Percentiles rank a stretch among this genome's conserved stretches.
These are phyloP conservation scores for Scleroderma citrinum DNA, from an alignment of 768 basidiomycete species.

Conservation along the genomic window DNA sequence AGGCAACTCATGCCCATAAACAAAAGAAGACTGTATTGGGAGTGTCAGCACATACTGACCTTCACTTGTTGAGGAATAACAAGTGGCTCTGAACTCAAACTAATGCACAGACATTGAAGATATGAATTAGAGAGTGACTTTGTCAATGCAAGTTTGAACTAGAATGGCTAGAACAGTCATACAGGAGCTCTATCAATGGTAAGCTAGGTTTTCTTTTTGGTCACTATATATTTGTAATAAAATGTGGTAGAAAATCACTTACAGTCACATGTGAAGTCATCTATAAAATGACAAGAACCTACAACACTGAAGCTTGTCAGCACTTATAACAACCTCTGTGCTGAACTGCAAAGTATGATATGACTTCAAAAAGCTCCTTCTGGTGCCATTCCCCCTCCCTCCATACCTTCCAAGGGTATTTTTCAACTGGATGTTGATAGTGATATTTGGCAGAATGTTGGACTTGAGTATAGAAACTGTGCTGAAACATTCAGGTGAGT, in stretches of 20 bases:
- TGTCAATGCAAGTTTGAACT: slow-evolving; percentile 15
- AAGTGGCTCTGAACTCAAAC: slow-evolving; percentile 9
- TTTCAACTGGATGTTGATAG: slow-evolving; percentile 29
- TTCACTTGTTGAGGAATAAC: slow-evolving; percentile 3
- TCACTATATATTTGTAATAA: background rate
- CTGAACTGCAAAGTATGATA: slow-evolving; percentile 16
- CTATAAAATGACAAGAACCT: slow-evolving; percentile 23
- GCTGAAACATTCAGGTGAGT: background rate
- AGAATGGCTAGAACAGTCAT: slow-evolving; percentile 8
- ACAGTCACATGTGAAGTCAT: slow-evolving; percentile 20
- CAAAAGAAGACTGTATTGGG: background rate
- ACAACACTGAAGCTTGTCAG: slow-evolving; percentile 17
- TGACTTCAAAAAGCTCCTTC: slow-evolving; percentile 15
- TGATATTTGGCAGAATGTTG: slow-evolving; percentile 30
- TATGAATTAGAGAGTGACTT: slow-evolving; percentile 10
- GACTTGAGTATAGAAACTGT: slow-evolving; percentile 13
- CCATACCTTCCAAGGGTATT: slow-evolving; percentile 17
- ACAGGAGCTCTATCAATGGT: slow-evolving; percentile 16
- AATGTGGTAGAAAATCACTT: slow-evolving; percentile 19
- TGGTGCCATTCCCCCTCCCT: slow-evolving; percentile 17
- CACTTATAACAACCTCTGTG: slow-evolving; percentile 26
- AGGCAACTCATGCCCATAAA: background rate
- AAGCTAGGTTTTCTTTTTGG: background rate
- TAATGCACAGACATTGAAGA: slow-evolving; percentile 19
- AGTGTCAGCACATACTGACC: background rate